Percentiles rank a stretch among this genome's conserved stretches.
phyloP scores from a whole-genome alignment of 139 green algal species.

The Coccomyxa sp. region DNA sequence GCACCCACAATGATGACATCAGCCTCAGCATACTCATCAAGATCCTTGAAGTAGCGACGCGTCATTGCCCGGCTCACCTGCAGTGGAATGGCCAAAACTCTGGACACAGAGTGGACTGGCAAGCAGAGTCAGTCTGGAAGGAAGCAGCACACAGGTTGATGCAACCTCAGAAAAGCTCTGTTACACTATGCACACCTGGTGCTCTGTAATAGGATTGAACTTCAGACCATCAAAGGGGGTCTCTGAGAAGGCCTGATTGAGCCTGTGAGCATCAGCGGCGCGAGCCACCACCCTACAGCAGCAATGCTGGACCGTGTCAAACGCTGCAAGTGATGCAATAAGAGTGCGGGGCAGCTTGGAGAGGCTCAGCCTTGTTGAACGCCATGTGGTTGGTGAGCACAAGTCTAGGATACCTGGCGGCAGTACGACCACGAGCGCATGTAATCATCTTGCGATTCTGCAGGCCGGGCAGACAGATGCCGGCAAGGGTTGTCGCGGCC shows the following conservation, averaged over 20 bases:
- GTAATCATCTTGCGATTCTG: too few relatives aligned
- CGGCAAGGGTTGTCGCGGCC: too few relatives aligned
- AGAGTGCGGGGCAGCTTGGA: too few relatives aligned
- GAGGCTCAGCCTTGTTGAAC: too few relatives aligned
- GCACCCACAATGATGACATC: constrained; percentile 69
- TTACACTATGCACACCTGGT: constrained; percentile 23
- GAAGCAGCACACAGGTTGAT: not conserved
- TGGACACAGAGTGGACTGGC: not conserved
- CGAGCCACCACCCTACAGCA: not conserved
- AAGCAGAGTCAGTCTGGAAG: not conserved
- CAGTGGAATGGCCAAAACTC: not conserved
- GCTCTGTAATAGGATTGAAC: constrained; percentile 77
- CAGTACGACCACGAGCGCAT: too few relatives aligned
- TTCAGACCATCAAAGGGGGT: constrained; percentile 57
- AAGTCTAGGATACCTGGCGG: too few relatives aligned
- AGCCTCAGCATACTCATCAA: constrained; percentile 82
- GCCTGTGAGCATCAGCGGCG: not conserved
- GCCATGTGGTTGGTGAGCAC: too few relatives aligned
- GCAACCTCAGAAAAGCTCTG: not conserved
- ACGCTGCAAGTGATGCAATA: too few relatives aligned
- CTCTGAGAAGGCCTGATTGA: constrained; percentile 3
- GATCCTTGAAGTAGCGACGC: constrained; percentile 87
- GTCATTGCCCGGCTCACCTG: constrained; percentile 87
- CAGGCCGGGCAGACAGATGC: too few relatives aligned
- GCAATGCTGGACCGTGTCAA: too few relatives aligned